A percentile compares a stretch with the other conserved stretches of the same genome.
Evolutionary conservation across 1,284 basidiomycete species (phyloP).

Genomic region (Melampsora larici-populina): DNA sequence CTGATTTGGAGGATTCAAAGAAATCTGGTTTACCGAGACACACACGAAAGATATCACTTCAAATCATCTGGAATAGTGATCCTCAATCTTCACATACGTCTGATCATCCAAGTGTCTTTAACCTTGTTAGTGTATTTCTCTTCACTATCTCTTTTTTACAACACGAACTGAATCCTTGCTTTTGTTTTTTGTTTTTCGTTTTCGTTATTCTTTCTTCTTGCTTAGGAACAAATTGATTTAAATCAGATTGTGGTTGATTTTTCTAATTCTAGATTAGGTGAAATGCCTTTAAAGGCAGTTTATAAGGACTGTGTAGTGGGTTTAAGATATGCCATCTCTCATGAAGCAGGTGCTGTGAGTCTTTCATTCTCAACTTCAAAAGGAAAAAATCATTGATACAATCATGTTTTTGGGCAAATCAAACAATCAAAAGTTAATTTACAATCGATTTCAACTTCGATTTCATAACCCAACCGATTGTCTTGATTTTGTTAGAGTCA

Average conservation of each 20-base stretch:
- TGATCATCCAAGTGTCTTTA: no score
- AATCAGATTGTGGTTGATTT: slow-evolving; percentile 18
- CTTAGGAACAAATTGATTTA: slow-evolving; percentile 33
- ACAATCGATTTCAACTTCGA: slow-evolving; percentile 31
- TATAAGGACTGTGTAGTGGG: slow-evolving; percentile 34
- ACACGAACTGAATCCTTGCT: background rate
- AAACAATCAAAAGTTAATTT: slow-evolving; percentile 15
- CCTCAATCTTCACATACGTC: background rate
- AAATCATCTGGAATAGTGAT: slow-evolving; percentile 6
- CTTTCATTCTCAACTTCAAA: background rate
- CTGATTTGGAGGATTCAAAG: background rate
- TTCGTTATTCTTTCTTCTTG: background rate
- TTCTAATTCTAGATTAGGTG: slow-evolving; percentile 15
- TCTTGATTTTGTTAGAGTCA: slow-evolving; percentile 13
- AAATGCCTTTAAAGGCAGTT: slow-evolving; percentile 29
- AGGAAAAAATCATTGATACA: no score
- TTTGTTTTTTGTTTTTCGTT: background rate
- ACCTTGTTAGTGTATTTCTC: no score
- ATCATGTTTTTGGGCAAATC: background rate
- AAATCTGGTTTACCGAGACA: background rate
- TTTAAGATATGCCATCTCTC: slow-evolving; percentile 22
- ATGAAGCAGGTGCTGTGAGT: slow-evolving; percentile 10
- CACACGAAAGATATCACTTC: background rate
- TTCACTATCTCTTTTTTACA: background rate
- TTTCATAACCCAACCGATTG: slow-evolving; percentile 27